Base-by-base conservation (phyloP, 2,329 filamentous ascomycete species). In the Paraphoma sp. region DNA sequence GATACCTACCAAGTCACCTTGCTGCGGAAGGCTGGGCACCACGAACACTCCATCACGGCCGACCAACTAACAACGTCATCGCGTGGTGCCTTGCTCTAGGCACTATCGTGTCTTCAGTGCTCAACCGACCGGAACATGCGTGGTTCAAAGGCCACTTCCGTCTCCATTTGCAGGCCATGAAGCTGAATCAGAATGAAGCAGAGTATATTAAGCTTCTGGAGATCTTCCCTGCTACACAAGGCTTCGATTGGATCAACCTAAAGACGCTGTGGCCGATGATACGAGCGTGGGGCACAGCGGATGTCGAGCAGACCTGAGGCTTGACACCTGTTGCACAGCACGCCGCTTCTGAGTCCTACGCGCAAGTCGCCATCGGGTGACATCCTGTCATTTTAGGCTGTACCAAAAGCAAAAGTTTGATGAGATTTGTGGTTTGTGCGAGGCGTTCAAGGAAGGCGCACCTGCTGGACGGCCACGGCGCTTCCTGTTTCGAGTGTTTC, bases 131-230 rank as follows among this genome's bases (percentile, higher is more conserved):
- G 16, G 62, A 65, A 40, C 46, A 64, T 41, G 30, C 40, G 6
- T 69, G 65, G 64, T 67, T 65, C 49, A 59, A 56, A 17, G 56
- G 45, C 1, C 59, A 60, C 9, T 60, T 69, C 23, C 48, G 51
- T 16, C 12, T 54, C n/a, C 57, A 64, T 9, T 29, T 63, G 14
- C 41, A 49, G 17, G 53, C 53, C 10, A 60, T 63, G 54, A 51
- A 43, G 6, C 30, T 61, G 42, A 48, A 62, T 43, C 48, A 38
- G 41, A 40, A 53, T 12, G 45, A 60, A 12, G 16, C 50, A 4
- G 40, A 33, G 2, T 62, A 54, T 53, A 14, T 42, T 10, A 43
- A 52, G 11, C 54, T 64, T 18, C 51, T 62, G 8, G 38, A 14
- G 9, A 30, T 64, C 4, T 64, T 64, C 17, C 62, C 62, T 2